Percentiles rank a stretch among this genome's conserved stretches.
Evolutionary conservation across 345 rosid genomes (phyloP).

Genomic region (Melastoma malabathricum): DNA sequence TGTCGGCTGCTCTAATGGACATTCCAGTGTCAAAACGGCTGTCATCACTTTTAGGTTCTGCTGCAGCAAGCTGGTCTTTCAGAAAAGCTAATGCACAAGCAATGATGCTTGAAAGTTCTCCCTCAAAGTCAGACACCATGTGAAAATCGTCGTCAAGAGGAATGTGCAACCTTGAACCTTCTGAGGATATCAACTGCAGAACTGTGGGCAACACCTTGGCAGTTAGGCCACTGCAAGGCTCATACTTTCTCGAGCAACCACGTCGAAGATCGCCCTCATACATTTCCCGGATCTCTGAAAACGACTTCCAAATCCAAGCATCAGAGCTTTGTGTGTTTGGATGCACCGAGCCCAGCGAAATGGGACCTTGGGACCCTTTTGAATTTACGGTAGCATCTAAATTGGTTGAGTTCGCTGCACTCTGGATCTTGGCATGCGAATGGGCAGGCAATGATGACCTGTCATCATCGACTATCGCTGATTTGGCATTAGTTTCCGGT

Average conservation of each 20-base stretch:
- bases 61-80: conserved; percentile 21
- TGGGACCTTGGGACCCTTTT: conserved; percentile 15
- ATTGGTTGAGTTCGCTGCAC: conserved; percentile 10
- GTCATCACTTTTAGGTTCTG: conserved; percentile 20
- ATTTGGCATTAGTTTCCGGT: too few relatives aligned
- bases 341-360: conserved; percentile 21
- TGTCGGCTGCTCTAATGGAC: conserved; percentile 17
- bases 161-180: conserved; percentile 61
- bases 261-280: conserved; percentile 42
- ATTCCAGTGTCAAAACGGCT: conserved; percentile 15
- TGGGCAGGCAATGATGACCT: conserved; percentile 11
- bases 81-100: conserved; percentile 70
- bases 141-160: conserved; percentile 38
- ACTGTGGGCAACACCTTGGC: conserved; percentile 30
- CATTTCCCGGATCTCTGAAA: conserved; percentile 45
- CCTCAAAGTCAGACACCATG: conserved; percentile 72
- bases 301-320: conserved; percentile 87
- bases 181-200: conserved; percentile 50
- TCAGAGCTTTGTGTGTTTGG: conserved; percentile 28
- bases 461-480: not conserved
- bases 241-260: conserved; percentile 44
- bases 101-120: conserved; percentile 82
- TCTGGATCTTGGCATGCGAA: conserved; percentile 24
- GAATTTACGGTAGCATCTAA: conserved; percentile 8
- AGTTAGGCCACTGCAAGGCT: conserved; percentile 24